A percentile compares a stretch with the other conserved stretches of the same genome.
Conservation (phyloP, 352 stramenopile genomes). For the Phytophthora pseudosyringae region DNA sequence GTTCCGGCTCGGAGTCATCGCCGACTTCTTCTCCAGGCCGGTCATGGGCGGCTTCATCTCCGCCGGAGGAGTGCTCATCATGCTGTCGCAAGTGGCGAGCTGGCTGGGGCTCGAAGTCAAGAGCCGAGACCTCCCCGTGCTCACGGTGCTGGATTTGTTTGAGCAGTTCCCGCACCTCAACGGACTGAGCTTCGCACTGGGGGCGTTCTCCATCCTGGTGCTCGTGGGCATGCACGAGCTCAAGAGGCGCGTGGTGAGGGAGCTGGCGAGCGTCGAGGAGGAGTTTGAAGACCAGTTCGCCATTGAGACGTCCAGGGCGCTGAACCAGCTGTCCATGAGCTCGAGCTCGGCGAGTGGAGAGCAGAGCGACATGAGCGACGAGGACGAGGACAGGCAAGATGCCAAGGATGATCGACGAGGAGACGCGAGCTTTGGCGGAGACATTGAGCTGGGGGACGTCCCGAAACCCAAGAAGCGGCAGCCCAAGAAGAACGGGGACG, state of each 20-base stretch:
- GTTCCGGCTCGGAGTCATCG: slow-evolving; percentile 63
- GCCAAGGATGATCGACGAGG: slow-evolving; percentile 20
- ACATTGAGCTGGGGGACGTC: slow-evolving; percentile 23
- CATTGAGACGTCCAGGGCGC: slow-evolving; percentile 51
- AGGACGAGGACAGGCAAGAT: slow-evolving; percentile 34
- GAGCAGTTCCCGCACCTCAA: slow-evolving; percentile 58
- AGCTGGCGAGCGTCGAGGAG: slow-evolving; percentile 44
- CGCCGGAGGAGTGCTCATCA: slow-evolving; percentile 68
- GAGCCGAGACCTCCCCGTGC: slow-evolving; percentile 53
- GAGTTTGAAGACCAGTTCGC: slow-evolving; percentile 51
- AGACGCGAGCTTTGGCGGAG: slow-evolving; percentile 13
- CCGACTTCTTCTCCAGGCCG: slow-evolving; percentile 76
- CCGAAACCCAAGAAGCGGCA: slow-evolving; percentile 32
- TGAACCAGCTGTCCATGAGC: slow-evolving; percentile 32
- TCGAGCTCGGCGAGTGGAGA: slow-evolving; percentile 32
- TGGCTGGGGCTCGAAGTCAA: slow-evolving; percentile 66
- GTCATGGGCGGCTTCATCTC: slow-evolving; percentile 81
- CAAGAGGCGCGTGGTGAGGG: slow-evolving; percentile 47
- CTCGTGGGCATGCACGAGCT: slow-evolving; percentile 48
- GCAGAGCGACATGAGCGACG: slow-evolving; percentile 25
- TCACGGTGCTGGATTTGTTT: slow-evolving; percentile 64
- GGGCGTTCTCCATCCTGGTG: slow-evolving; percentile 54
- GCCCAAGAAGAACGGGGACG: slow-evolving; percentile 7
- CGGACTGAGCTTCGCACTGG: slow-evolving; percentile 54
- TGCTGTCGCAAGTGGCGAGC: slow-evolving; percentile 64